Base-by-base conservation (phyloP, 2,329 filamentous ascomycete genomes). In the Rhinocladiella mackenziei region DNA sequence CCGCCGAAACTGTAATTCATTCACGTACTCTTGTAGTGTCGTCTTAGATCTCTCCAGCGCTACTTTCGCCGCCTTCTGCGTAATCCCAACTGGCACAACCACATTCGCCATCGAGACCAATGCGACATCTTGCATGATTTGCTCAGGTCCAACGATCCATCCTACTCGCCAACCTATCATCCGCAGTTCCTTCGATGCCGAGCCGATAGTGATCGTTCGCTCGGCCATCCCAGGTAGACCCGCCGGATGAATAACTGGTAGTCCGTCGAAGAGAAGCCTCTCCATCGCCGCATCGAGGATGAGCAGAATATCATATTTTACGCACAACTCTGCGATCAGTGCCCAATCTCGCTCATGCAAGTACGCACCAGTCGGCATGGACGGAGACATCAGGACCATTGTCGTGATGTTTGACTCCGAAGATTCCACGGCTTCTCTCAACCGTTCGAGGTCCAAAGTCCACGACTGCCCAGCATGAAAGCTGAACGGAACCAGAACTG, bases 131-230 rank as follows among this genome's bases (percentile, higher is more conserved):
- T 17, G 7, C 11, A 32, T 32, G 30, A 32, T 4, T 17, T 36
- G 23, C 23, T 44, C 36, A 2, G 45, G 45, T 11, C 40, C 45
- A n/a, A 48, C 40, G 25, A 48, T 44, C 45, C 45, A 48, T 17
- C 45, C 45, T 11, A 48, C 45, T 3, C 45, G 45, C 45, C 45
- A 48, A 9, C 45, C 45, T 20, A 48, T 44, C 45, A 48, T 44
- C 22, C 45, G 36, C 40, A 48, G 20, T 25, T 48, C 45, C 22
- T 48, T 48, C n/a, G 45, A 33, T 5, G 45, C 30, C 17, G 45
- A 48, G 5, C 45, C 45, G 13, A 48, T 25, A 2, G 33, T 44
- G 17, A 48, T 31, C 11, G 45, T 48, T 2, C 45, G 35, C 26
- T 41, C 31, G 18, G 45, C 39, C 45, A 48, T 44, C 14, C 40